These are phyloP conservation scores for Hymenoscyphus albidus DNA, from an alignment of 2,329 filamentous ascomycete genomes.

Conservation along the genomic window DNA sequence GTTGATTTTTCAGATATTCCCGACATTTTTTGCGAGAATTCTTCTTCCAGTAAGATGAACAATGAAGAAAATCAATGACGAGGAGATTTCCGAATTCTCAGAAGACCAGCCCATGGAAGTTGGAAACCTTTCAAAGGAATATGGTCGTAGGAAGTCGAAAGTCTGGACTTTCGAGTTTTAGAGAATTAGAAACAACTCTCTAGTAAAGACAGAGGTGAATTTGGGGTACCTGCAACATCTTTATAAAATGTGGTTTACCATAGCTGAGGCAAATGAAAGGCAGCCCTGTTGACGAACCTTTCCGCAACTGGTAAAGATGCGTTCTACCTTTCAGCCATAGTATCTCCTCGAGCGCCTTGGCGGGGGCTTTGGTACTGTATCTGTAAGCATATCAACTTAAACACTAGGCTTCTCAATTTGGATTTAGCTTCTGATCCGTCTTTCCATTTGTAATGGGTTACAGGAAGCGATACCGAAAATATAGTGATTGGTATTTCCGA, in stretches of 20 bases:
- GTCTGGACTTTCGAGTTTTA: not conserved
- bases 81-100: not conserved
- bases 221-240: not conserved
- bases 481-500: too few relatives aligned
- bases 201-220: not conserved
- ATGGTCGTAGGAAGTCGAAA: not conserved
- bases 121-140: not conserved
- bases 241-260: not conserved
- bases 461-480: too few relatives aligned
- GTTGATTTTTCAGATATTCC: slow-evolving; percentile 4
- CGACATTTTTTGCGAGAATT: slow-evolving; percentile 6
- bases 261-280: not conserved
- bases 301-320: not conserved
- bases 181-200: not conserved
- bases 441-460: too few relatives aligned
- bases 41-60: not conserved
- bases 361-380: not conserved
- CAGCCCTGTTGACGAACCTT: not conserved
- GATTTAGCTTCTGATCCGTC: not conserved
- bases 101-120: not conserved
- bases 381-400: not conserved
- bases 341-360: not conserved
- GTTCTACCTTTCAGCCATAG: not conserved
- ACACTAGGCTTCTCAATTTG: not conserved
- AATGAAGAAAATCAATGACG: not conserved